Conservation (phyloP, 2,329 filamentous ascomycete genomes). For the Ophiocordyceps camponoti-saundersi region DNA sequence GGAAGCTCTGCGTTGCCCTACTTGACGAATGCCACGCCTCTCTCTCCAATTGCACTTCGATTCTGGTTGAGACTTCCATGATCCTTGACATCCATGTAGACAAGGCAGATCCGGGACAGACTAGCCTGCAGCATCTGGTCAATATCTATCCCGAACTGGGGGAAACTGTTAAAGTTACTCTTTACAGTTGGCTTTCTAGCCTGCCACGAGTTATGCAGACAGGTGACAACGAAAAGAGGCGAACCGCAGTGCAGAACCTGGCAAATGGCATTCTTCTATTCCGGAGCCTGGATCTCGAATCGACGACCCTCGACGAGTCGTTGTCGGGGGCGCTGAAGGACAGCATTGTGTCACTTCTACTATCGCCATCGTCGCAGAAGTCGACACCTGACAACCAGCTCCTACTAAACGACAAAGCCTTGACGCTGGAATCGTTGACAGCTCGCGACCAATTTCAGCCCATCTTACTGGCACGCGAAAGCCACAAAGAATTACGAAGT, state of each 20-base stretch:
- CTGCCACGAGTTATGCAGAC: slow-evolving; percentile 72
- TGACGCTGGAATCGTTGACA: slow-evolving; percentile 3
- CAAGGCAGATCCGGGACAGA: slow-evolving; percentile 20
- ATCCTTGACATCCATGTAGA: slow-evolving; percentile 40
- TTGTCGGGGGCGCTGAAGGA: slow-evolving; percentile 57
- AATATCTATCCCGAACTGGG: slow-evolving; percentile 43
- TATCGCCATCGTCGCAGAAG: slow-evolving; percentile 8
- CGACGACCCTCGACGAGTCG: slow-evolving; percentile 47
- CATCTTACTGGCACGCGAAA: slow-evolving; percentile 45
- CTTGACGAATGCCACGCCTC: slow-evolving; percentile 65
- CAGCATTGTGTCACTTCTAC: slow-evolving; percentile 37
- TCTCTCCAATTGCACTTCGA: slow-evolving; percentile 47
- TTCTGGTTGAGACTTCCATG: slow-evolving; percentile 71
- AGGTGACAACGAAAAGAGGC: slow-evolving; percentile 64
- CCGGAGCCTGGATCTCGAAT: slow-evolving; percentile 43
- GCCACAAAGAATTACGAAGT: slow-evolving; percentile 43
- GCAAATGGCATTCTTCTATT: slow-evolving; percentile 54
- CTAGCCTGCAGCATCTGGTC: slow-evolving; percentile 43
- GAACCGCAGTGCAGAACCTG: slow-evolving; percentile 58
- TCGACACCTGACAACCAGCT: slow-evolving; percentile 8
- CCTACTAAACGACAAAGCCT: slow-evolving; percentile 10
- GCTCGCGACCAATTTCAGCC: slow-evolving; percentile 31
- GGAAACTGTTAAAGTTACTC: slow-evolving; percentile 48
- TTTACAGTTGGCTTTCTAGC: slow-evolving; percentile 69
- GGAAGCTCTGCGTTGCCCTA: slow-evolving; percentile 54